Conservation (phyloP, 345 rosid genomes). For the Clarkia xantiana region DNA sequence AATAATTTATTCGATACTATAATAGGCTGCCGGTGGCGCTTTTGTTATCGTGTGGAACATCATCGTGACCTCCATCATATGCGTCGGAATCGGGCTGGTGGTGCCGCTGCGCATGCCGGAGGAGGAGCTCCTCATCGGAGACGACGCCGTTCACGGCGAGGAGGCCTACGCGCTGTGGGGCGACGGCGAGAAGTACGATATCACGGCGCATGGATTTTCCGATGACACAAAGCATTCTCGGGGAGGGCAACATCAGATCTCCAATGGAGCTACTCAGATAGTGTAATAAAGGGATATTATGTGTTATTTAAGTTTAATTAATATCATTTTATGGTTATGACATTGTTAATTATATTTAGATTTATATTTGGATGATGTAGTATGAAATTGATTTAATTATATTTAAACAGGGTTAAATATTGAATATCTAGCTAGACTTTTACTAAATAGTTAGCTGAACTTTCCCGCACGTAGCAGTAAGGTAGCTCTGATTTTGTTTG, state of each 20-base stretch:
- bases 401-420: too few species aligned
- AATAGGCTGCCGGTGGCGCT: constrained; percentile 15
- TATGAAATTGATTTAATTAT: too few species aligned
- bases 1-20: too few species aligned
- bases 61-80: constrained; percentile 19
- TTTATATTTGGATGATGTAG: too few species aligned
- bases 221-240: neutral
- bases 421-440: too few species aligned
- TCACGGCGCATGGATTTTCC: neutral
- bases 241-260: neutral
- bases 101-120: constrained; percentile 33
- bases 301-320: too few species aligned
- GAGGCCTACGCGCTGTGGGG: constrained; percentile 41
- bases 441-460: too few species aligned
- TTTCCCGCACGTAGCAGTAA: too few species aligned
- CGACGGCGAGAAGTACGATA: constrained; percentile 18
- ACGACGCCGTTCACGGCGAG: constrained; percentile 40
- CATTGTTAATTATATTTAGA: too few species aligned
- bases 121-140: constrained; percentile 30
- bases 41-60: constrained; percentile 16
- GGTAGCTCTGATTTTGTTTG: too few species aligned
- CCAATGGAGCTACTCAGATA: constrained; percentile 9
- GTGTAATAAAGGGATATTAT: too few species aligned
- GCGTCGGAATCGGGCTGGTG: constrained; percentile 11
- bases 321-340: too few species aligned